These are phyloP conservation scores for Paraleonurus japonicus DNA, from an alignment of 257 asterid species.

Conservation along the genomic window DNA sequence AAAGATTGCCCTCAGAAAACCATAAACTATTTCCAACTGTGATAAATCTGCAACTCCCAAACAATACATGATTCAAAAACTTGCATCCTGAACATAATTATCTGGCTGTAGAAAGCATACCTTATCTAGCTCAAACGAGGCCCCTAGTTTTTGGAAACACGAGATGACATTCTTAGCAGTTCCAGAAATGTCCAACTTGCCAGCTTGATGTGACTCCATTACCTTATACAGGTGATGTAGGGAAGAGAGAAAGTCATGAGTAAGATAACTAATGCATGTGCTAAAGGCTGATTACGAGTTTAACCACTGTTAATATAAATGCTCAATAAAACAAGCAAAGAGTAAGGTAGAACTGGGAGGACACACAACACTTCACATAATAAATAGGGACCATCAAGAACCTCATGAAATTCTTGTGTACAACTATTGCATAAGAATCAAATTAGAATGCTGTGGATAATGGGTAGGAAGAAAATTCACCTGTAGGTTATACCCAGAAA, in stretches of 20 bases:
- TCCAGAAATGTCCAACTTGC: constrained; percentile 90
- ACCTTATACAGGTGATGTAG: constrained; percentile 43
- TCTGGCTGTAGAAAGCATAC: constrained; percentile 31
- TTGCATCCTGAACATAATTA: not conserved
- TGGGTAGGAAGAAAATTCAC: constrained; percentile 36
- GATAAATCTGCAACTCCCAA: constrained; percentile 2
- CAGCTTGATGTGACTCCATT: constrained; percentile 95
- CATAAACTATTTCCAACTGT: not conserved
- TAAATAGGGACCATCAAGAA: constrained; percentile 12
- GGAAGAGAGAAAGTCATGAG: constrained; percentile 1
- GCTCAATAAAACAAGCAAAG: constrained; percentile 2
- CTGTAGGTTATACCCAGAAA: constrained; percentile 82
- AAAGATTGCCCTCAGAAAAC: not conserved
- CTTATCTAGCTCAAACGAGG: constrained; percentile 67
- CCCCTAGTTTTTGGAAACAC: constrained; percentile 89
- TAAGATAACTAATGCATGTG: not conserved
- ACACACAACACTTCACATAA: not conserved
- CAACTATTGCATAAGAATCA: constrained; percentile 10
- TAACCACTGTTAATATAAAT: constrained; percentile 3
- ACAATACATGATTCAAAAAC: not conserved
- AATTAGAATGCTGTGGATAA: not conserved
- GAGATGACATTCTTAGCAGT: constrained; percentile 95
- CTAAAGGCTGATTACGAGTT: constrained; percentile 19
- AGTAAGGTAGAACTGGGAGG: not conserved
- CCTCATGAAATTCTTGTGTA: not conserved